Evolutionary conservation across 257 asterid genomes (phyloP).

Genomic region (Coffea eugenioides): DNA sequence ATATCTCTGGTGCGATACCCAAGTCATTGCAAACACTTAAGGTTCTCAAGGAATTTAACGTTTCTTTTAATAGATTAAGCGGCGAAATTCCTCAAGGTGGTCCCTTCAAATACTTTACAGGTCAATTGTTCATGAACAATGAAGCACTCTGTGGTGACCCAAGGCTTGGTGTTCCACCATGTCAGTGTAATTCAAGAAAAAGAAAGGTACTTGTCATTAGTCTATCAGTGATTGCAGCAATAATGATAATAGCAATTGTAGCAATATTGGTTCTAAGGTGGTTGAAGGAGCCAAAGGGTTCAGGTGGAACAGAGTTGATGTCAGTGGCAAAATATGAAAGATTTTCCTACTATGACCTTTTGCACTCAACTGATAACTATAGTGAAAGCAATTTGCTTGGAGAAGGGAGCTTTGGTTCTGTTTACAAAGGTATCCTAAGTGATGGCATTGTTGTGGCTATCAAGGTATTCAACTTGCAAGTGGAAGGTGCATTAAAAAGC

Average conservation of each 20-base stretch:
- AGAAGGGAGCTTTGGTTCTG: constrained; percentile 27
- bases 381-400: constrained; percentile 20
- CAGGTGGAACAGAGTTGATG: neutral
- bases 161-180: constrained; percentile 15
- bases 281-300: neutral
- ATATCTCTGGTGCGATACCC: constrained; percentile 30
- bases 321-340: neutral
- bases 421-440: constrained; percentile 20
- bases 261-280: neutral
- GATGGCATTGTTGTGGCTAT: constrained; percentile 17
- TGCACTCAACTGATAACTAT: constrained; percentile 13
- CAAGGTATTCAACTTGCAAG: constrained; percentile 30
- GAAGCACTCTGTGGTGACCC: constrained; percentile 24
- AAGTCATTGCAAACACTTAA: constrained; percentile 20
- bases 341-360: constrained; percentile 18
- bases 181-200: neutral
- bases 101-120: constrained; percentile 19
- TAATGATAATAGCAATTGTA: neutral
- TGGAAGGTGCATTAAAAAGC: constrained; percentile 23
- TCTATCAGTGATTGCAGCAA: neutral
- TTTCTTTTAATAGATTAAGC: constrained; percentile 18
- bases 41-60: constrained; percentile 17
- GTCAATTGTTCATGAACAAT: constrained; percentile 21
- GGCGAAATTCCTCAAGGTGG: constrained; percentile 31
- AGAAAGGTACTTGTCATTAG: neutral